Base-by-base conservation (phyloP, 108 stramenopile species). In the Stephanodiscus minutulus region DNA sequence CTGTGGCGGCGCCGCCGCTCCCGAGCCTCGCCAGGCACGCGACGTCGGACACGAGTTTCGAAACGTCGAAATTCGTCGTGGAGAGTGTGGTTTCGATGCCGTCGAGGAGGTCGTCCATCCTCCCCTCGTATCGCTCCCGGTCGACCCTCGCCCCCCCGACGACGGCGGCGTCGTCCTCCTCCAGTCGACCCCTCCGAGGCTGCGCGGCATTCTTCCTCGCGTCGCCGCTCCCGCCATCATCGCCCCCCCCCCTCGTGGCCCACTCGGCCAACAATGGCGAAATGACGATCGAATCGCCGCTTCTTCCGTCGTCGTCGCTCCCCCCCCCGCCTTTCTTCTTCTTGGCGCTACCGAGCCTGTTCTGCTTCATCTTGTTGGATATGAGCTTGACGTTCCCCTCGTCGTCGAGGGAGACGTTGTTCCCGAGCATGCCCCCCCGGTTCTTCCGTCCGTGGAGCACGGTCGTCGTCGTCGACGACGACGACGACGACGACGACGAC, bases 181-280 rank as follows among this genome's bases (percentile, higher is more conserved):
- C 63, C 22, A 44, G 52, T n/a, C 56, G 52, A 18, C 27, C 44
- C 37, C 9, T n/a, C 46, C 4, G 69, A 27, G 2, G 62, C 35
- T 10, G 71, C n/a, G n/a, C n/a, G n/a, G n/a, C n/a, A n/a, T n/a
- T n/a, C n/a, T n/a, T n/a, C n/a, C n/a, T n/a, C n/a, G n/a, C n/a
- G n/a, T n/a, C n/a, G n/a, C n/a, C n/a, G 15, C 25, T 10, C 29
- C 1, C 24, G 29, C 13, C 5, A 31, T 3, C 41, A 4, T 25
- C 50, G 37, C 55, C 65, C 11, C 12, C 35, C 10, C 46, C 60
- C 41, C 25, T 50, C 17, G 52, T 57, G 20, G 77, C 77, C 77
- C 77, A 79, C 44, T 79, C 64, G 21, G 70, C 77, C 66, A 79
- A 57, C 64, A 72, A 48, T 17, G 77, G 77, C 22, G 77, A 79